These are phyloP conservation scores for Plenodomus lindquistii DNA, from an alignment of 2,329 filamentous ascomycete genomes.

Conservation along the genomic window DNA sequence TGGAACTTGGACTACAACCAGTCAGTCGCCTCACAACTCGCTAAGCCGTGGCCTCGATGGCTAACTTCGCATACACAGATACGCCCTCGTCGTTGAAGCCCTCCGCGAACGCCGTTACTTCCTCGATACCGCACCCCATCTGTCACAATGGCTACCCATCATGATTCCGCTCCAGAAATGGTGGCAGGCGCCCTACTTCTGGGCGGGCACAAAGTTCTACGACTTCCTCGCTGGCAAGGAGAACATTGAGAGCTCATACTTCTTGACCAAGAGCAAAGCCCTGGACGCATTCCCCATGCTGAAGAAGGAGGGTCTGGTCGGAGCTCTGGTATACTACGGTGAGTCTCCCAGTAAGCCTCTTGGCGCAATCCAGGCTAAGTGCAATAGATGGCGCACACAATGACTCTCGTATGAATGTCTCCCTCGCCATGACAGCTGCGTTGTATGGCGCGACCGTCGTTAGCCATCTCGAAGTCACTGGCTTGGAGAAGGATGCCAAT, in stretches of 20 bases:
- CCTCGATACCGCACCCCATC: conserved; percentile 78
- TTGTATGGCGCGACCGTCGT: conserved; percentile 81
- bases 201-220: conserved; percentile 79
- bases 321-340: conserved; percentile 85
- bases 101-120: conserved; percentile 83
- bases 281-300: conserved; percentile 88
- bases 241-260: conserved; percentile 87
- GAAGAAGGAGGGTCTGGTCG: conserved; percentile 76
- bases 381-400: conserved; percentile 79
- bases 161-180: conserved; percentile 81
- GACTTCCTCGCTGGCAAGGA: conserved; percentile 84
- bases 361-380: conserved; percentile 24
- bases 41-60: neutral
- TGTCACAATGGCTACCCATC: conserved; percentile 79
- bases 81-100: conserved; percentile 78
- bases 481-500: conserved; percentile 71
- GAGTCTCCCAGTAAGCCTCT: conserved; percentile 13
- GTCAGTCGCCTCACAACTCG: conserved; percentile 44
- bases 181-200: conserved; percentile 83
- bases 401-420: conserved; percentile 90
- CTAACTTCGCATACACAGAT: conserved; percentile 35
- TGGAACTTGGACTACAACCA: conserved; percentile 85
- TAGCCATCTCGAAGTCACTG: conserved; percentile 81
- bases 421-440: conserved; percentile 84
- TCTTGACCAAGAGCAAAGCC: conserved; percentile 82